Conservation (phyloP, 352 stramenopile species). For the Pythium vanterpoolii region DNA sequence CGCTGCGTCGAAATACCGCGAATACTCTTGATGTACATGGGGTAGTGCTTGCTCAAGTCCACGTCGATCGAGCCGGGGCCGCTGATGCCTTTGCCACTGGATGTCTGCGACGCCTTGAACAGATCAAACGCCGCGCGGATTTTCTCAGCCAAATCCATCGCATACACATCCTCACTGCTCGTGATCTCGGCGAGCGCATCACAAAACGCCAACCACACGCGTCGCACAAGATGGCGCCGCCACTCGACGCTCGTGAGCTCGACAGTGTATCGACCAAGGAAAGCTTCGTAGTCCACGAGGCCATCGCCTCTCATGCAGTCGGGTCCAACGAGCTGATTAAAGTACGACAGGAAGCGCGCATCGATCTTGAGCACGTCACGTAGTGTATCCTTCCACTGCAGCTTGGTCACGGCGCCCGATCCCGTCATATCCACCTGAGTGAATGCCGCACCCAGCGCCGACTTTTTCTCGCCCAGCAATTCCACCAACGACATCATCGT, state of each 20-base stretch:
- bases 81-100: slow-evolving; percentile 14
- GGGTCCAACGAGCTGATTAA: slow-evolving; percentile 49
- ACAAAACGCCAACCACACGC: slow-evolving; percentile 71
- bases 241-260: slow-evolving; percentile 67
- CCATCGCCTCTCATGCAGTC: slow-evolving; percentile 31
- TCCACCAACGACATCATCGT: slow-evolving; percentile 80
- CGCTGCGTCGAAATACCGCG: slow-evolving; percentile 30
- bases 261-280: slow-evolving; percentile 72
- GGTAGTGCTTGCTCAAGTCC: slow-evolving; percentile 24
- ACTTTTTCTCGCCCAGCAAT: slow-evolving; percentile 81
- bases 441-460: slow-evolving; percentile 46
- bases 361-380: slow-evolving; percentile 58
- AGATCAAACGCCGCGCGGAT: slow-evolving; percentile 69
- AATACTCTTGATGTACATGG: slow-evolving; percentile 25
- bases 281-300: slow-evolving; percentile 63
- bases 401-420: slow-evolving; percentile 48
- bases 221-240: slow-evolving; percentile 59
- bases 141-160: slow-evolving; percentile 56
- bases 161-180: slow-evolving; percentile 33
- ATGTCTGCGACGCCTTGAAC: slow-evolving; percentile 31
- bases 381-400: slow-evolving; percentile 67
- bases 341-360: slow-evolving; percentile 71
- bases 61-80: slow-evolving; percentile 19
- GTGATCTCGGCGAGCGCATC: slow-evolving; percentile 42
- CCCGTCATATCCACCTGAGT: slow-evolving; percentile 32